A percentile compares a stretch with the other conserved stretches of the same genome.
Evolutionary conservation across 768 basidiomycete species (phyloP).

Genomic region (Favolaschia claudopus): DNA sequence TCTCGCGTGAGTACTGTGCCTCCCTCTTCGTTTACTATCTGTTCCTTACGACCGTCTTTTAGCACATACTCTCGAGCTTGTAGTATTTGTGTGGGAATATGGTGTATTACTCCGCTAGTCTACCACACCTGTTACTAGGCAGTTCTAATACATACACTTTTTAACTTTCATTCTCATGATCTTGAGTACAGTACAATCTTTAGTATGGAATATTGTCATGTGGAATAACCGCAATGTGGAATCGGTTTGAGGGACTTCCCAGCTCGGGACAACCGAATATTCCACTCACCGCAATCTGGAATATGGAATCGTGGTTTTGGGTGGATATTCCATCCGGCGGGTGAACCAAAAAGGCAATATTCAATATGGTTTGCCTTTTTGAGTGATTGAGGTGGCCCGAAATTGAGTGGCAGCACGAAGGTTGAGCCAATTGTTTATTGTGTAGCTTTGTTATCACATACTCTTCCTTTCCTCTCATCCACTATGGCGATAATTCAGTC

Average conservation of each 20-base stretch:
- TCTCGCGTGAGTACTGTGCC: too few species aligned
- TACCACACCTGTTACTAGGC: too few species aligned
- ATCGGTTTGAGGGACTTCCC: background rate
- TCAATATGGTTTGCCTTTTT: background rate
- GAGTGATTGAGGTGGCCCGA: background rate
- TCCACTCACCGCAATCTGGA: background rate
- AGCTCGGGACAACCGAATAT: slow-evolving; percentile 2
- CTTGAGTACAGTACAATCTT: background rate
- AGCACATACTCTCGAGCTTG: too few species aligned
- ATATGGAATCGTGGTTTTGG: background rate
- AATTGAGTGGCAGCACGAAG: too few species aligned
- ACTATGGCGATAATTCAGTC: background rate
- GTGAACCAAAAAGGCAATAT: background rate
- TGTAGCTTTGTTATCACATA: background rate
- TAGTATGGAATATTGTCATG: background rate
- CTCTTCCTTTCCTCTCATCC: background rate
- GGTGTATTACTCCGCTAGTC: too few species aligned
- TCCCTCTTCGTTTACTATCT: too few species aligned
- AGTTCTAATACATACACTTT: too few species aligned
- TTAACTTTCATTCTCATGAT: too few species aligned
- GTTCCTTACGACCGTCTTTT: too few species aligned
- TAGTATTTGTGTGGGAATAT: too few species aligned
- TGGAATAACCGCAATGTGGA: slow-evolving; percentile 7
- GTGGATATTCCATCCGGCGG: background rate
- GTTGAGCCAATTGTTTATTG: background rate